A percentile compares a stretch with the other conserved stretches of the same genome.
phyloP scores from a whole-genome alignment of 352 stramenopile genomes.

The Pythium insidiosum region DNA sequence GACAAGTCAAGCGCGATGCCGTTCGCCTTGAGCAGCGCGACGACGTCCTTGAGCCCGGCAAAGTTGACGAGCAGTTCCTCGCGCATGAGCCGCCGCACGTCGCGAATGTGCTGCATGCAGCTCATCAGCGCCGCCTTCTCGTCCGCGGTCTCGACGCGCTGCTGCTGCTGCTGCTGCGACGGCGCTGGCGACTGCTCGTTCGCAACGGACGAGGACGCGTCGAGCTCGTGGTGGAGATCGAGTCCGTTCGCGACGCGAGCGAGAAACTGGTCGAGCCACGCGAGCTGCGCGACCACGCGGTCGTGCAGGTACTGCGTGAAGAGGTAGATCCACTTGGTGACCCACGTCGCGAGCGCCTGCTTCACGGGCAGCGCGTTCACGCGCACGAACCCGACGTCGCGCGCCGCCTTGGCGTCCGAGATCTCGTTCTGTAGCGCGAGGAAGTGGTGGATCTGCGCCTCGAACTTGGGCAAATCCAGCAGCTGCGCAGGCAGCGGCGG shows the following conservation, averaged over 20 bases:
- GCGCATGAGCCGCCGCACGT: slow-evolving; percentile 80
- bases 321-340: slow-evolving; percentile 94
- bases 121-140: slow-evolving; percentile 59
- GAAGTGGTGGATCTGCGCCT: slow-evolving; percentile 88
- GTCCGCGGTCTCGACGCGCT: too few species aligned
- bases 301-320: slow-evolving; percentile 92
- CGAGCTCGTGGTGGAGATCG: slow-evolving; percentile 35
- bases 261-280: slow-evolving; percentile 87
- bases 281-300: slow-evolving; percentile 74
- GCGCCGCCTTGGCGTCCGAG: slow-evolving; percentile 73
- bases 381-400: slow-evolving; percentile 88
- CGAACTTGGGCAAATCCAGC: slow-evolving; percentile 79
- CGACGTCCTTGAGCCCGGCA: slow-evolving; percentile 65
- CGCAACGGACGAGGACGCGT: slow-evolving; percentile 31
- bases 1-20: slow-evolving; percentile 87
- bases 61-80: slow-evolving; percentile 77
- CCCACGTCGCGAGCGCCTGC: slow-evolving; percentile 90
- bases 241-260: slow-evolving; percentile 61
- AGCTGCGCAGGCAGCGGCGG: slow-evolving; percentile 60
- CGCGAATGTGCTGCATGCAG: slow-evolving; percentile 86
- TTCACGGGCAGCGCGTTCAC: slow-evolving; percentile 94
- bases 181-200: too few species aligned
- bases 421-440: slow-evolving; percentile 86
- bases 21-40: slow-evolving; percentile 76
- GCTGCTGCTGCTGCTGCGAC: too few species aligned